Evolutionary conservation across 2,329 filamentous ascomycete genomes (phyloP).

Genomic region (Zarea fungicola): DNA sequence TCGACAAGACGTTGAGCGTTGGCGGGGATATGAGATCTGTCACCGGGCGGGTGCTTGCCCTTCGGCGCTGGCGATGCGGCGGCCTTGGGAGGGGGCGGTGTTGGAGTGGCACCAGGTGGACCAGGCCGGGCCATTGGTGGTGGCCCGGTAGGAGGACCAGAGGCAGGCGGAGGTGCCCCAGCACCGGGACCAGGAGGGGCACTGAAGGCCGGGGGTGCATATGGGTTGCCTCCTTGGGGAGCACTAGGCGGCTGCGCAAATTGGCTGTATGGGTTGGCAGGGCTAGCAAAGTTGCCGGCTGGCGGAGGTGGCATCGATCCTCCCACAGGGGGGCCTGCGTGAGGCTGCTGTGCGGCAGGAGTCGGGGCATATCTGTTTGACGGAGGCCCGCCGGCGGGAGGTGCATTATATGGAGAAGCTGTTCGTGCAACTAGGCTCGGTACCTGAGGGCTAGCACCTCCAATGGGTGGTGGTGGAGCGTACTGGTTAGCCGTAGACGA

Average conservation of each 20-base stretch:
- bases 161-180: slow-evolving; percentile 31
- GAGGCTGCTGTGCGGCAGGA: slow-evolving; percentile 49
- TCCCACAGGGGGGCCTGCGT: slow-evolving; percentile 37
- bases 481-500: slow-evolving; percentile 52
- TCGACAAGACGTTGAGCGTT: slow-evolving; percentile 74
- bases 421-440: slow-evolving; percentile 64
- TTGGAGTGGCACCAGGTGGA: slow-evolving; percentile 23
- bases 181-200: slow-evolving; percentile 32
- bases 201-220: slow-evolving; percentile 44
- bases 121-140: slow-evolving; percentile 28
- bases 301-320: slow-evolving; percentile 37
- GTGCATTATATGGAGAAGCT: slow-evolving; percentile 80
- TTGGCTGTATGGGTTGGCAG: slow-evolving; percentile 37
- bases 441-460: slow-evolving; percentile 45
- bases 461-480: slow-evolving; percentile 50
- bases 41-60: slow-evolving; percentile 71
- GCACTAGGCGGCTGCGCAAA: slow-evolving; percentile 22
- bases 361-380: slow-evolving; percentile 71
- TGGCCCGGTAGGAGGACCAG: slow-evolving; percentile 31
- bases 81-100: slow-evolving; percentile 43
- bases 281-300: slow-evolving; percentile 40
- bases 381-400: slow-evolving; percentile 64
- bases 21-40: slow-evolving; percentile 81
- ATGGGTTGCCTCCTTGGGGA: slow-evolving; percentile 27
- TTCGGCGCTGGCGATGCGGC: slow-evolving; percentile 47